Base-by-base conservation (phyloP, 306 rosid genomes). In the Fragaria nilgerrensis region DNA sequence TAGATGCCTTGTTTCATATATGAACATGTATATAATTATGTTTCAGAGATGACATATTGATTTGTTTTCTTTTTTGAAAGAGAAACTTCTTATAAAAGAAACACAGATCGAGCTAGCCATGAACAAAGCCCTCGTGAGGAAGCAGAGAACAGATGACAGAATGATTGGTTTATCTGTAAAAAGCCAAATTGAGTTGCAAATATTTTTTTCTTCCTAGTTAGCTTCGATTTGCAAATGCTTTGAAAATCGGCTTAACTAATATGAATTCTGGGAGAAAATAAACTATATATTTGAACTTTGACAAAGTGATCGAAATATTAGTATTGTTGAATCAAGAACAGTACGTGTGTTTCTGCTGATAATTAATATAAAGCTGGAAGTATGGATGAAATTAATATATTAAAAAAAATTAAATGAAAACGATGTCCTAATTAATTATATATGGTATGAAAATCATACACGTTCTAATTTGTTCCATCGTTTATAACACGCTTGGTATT, bases 381-480 rank as follows among this genome's bases (percentile, higher is more conserved):
- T 48, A 65, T 72, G 4, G 55, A 69, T 11, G 39, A 11, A n/a
- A n/a, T n/a, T n/a, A 12, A 1, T 61, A 27, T 61, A 27, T 56
- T 7, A 41, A 19, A 52, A 52, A 41, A 6, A 6, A 1, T 19
- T n/a, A 22, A 19, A 68, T 73, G 65, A 80, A 79, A 83, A 56
- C 48, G 44, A 80, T 72, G 70, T 45, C 67, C 27, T 25, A 49
- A 47, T 45, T 55, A n/a, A 56, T 56, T 22, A 61, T 69, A 27
- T 56, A 39, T 41, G 53, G 39, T 53, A 68, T 69, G 8, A 17
- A 39, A 41, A 29, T 39, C 76, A 4, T 19, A 58, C 81, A 65
- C 72, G 76, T 72, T 4, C n/a, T n/a, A n/a, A n/a, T n/a, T 37
- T 41, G 22, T 63, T 63, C 68, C 43, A 29, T 63, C 68, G 68